phyloP scores from a whole-genome alignment of 2,329 filamentous ascomycete genomes.

The Ophiostoma tasmaniense region DNA sequence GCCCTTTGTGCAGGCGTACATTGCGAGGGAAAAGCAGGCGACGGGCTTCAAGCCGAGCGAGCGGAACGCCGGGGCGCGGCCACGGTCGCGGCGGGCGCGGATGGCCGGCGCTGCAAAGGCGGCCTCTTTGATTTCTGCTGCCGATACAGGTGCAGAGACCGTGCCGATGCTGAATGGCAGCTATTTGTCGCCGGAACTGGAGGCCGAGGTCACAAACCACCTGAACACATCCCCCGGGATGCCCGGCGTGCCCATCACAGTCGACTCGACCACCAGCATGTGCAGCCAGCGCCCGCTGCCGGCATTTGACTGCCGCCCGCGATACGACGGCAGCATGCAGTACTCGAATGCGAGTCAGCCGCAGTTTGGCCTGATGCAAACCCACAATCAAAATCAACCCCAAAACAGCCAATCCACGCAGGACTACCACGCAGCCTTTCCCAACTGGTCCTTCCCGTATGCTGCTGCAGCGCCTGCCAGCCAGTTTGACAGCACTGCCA shows the following conservation, averaged over 20 bases:
- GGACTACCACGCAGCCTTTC: no score
- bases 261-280: no score
- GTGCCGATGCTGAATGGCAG: neutral
- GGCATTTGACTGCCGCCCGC: neutral
- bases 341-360: neutral
- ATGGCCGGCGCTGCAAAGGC: no score
- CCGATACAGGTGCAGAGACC: no score
- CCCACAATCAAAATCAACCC: neutral
- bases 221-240: neutral
- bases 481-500: no score
- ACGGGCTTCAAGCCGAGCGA: neutral
- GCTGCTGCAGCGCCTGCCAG: no score
- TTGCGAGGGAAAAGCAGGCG: neutral
- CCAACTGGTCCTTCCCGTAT: no score
- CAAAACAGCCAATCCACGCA: no score
- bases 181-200: neutral
- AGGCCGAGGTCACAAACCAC: neutral
- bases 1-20: slow-evolving; percentile 17
- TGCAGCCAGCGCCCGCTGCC: neutral
- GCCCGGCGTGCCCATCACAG: neutral
- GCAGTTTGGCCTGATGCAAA: no score
- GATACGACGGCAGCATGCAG: neutral
- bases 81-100: no score
- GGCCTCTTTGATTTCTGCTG: no score
- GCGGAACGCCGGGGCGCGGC: neutral